Conservation (phyloP, 257 asterid genomes). For the Vinca minor region DNA sequence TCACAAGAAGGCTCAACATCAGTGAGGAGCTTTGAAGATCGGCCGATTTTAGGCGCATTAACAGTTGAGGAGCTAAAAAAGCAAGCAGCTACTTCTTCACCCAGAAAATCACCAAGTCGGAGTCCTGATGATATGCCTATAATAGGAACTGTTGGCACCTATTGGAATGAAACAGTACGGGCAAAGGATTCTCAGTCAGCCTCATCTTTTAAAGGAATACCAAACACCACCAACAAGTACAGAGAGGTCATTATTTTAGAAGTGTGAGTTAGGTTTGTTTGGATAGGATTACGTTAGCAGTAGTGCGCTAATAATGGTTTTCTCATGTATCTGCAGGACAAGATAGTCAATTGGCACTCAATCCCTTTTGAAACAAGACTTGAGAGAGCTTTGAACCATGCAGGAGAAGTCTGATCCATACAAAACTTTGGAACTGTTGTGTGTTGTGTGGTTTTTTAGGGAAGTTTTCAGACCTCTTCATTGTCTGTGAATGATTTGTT, state of each 20-base stretch:
- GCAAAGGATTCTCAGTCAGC: conserved; percentile 31
- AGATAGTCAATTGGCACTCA: conserved; percentile 76
- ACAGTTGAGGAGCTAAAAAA: conserved; percentile 88
- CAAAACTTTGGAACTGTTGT: conserved; percentile 1
- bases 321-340: conserved; percentile 51
- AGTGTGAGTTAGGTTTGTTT: not conserved
- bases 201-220: conserved; percentile 73
- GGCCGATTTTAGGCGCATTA: conserved; percentile 94
- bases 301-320: conserved; percentile 11
- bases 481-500: conserved; percentile 5
- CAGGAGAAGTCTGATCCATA: conserved; percentile 35
- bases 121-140: conserved; percentile 93
- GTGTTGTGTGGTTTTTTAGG: not conserved
- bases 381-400: conserved; percentile 61
- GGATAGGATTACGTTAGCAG: conserved; percentile 5
- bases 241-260: conserved; percentile 46
- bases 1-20: conserved; percentile 48
- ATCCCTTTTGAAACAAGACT: conserved; percentile 86
- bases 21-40: conserved; percentile 56
- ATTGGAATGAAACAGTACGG: conserved; percentile 54
- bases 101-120: conserved; percentile 65
- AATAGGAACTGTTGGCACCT: conserved; percentile 85
- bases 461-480: conserved; percentile 16
- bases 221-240: conserved; percentile 86
- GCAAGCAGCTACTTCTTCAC: conserved; percentile 49